Base-by-base conservation (phyloP, 768 basidiomycete genomes). In the Vararia minispora region DNA sequence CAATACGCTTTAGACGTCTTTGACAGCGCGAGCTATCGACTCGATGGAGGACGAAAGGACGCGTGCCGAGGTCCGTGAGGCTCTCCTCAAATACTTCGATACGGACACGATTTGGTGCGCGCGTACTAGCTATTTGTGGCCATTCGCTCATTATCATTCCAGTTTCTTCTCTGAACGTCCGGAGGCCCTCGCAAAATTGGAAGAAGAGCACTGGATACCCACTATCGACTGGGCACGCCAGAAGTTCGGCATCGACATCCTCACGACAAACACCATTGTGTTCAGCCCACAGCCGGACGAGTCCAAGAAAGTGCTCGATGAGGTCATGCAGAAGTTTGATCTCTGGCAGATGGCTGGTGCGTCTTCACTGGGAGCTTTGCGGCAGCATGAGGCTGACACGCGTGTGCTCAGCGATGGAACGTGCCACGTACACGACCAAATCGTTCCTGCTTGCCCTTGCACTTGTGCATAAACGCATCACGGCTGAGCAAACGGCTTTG, bases 1-100 rank as follows among this genome's bases (percentile, higher is more conserved):
- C 13, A 29, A 29, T 29, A 13, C 28, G 16, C 2, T 9, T 18
- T 42, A 97, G 94, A 99, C 95, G 1, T 91, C 90, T 4, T 60
- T 99, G 26, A 79, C 77, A 11, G 77, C 89, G n/a, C 66, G 92
- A 50, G 94, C 92, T 6, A 72, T 95, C 30, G 95, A 99, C 57
- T 69, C 73, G 1, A 65, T 92, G 48, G 52, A 62, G 13, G 71
- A 85, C 37, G 61, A 68, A 35, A 51, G 57, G 17, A 73, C 72
- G 13, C 67, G 80, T 20, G 52, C 55, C 12, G 70, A 84, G 40
- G 82, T 91, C 14, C 71, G 74, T 24, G 65, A 71, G 18, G 69
- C 76, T 9, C 59, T 98, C 29, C 59, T 95, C 29, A 72, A 76
- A 41, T 98, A 95, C 59, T 62, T 98, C 22, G 87, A 95, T 52